These are phyloP conservation scores for Nothophytophthora sp. DNA, from an alignment of 352 stramenopile species.

Conservation along the genomic window DNA sequence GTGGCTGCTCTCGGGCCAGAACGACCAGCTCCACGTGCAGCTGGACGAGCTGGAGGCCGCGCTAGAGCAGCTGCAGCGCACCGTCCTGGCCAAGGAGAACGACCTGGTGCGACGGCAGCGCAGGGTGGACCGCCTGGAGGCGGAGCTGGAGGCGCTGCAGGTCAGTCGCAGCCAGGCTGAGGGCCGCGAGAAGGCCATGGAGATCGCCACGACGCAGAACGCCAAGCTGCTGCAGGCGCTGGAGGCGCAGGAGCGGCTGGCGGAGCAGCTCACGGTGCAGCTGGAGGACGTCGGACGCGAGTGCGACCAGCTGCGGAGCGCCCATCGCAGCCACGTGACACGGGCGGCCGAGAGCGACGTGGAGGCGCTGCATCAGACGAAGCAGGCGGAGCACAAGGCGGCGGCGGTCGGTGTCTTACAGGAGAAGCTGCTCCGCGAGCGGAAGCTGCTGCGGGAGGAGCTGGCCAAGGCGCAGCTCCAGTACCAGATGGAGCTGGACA, in stretches of 20 bases:
- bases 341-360: constrained; percentile 49
- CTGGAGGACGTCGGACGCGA: constrained; percentile 34
- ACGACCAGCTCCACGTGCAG: constrained; percentile 64
- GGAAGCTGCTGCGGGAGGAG: constrained; percentile 47
- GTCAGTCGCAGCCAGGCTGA: constrained; percentile 48
- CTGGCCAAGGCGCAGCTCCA: constrained; percentile 39
- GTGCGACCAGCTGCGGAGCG: constrained; percentile 37
- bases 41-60: constrained; percentile 67
- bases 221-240: constrained; percentile 66
- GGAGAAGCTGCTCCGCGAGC: constrained; percentile 56
- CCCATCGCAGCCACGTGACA: constrained; percentile 12
- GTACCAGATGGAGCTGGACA: constrained; percentile 63
- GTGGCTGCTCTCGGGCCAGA: constrained; percentile 66
- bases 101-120: constrained; percentile 52
- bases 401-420: constrained; percentile 37
- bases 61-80: constrained; percentile 62
- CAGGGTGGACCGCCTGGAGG: constrained; percentile 56
- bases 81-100: constrained; percentile 59
- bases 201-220: constrained; percentile 78
- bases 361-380: constrained; percentile 48
- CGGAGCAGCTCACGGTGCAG: constrained; percentile 23
- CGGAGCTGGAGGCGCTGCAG: constrained; percentile 57
- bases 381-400: constrained; percentile 41
- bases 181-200: constrained; percentile 68
- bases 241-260: constrained; percentile 47